Evolutionary conservation across 192 early-diverging fungal genomes (phyloP).

Genomic region (Podila epigama): DNA sequence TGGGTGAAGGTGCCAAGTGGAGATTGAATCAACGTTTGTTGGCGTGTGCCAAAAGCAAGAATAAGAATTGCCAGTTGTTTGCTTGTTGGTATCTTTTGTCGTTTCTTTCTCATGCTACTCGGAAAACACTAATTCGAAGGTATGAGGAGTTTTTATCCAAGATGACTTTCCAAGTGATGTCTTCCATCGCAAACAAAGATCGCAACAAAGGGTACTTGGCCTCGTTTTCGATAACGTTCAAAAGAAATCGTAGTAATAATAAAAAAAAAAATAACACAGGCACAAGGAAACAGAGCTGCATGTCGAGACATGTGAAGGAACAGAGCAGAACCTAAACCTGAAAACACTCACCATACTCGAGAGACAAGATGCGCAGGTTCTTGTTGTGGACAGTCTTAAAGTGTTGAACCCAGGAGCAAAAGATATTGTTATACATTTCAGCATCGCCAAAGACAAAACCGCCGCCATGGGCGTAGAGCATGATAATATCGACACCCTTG

Average conservation of each 20-base stretch:
- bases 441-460: slow-evolving; percentile 49
- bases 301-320: background rate
- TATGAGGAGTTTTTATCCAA: too few relatives aligned
- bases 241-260: background rate
- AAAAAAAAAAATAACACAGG: slow-evolving; percentile 7
- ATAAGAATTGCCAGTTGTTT: background rate
- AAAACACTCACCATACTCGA: slow-evolving; percentile 33
- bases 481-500: slow-evolving; percentile 42
- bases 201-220: too few relatives aligned
- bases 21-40: background rate
- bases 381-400: slow-evolving; percentile 46
- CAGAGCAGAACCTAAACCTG: background rate
- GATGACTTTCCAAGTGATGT: too few relatives aligned
- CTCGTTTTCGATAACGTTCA: too few relatives aligned
- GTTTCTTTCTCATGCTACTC: background rate
- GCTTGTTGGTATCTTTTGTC: slow-evolving; percentile 1
- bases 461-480: slow-evolving; percentile 45
- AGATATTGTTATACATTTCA: slow-evolving; percentile 52
- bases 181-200: too few relatives aligned
- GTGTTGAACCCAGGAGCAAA: slow-evolving; percentile 48
- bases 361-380: slow-evolving; percentile 34
- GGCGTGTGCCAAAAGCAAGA: background rate
- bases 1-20: background rate
- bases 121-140: too few relatives aligned
- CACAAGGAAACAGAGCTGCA: slow-evolving; percentile 8